Percentiles rank a stretch among this genome's conserved stretches.
Evolutionary conservation across 2,329 filamentous ascomycete species (phyloP).

Genomic region (Fusarium miscanthi): DNA sequence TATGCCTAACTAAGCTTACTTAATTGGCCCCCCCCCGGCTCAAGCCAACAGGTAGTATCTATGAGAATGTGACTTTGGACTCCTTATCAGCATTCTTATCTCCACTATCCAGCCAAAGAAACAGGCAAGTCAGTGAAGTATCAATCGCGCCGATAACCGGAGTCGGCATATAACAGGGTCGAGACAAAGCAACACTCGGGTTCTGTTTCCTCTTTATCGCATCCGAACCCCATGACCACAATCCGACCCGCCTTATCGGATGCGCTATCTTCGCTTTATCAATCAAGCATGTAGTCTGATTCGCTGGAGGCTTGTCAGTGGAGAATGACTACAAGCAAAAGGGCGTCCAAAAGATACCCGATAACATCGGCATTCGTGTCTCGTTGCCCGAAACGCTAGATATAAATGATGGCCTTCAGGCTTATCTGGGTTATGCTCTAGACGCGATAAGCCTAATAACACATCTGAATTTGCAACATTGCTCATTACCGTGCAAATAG

Average conservation of each 20-base stretch:
- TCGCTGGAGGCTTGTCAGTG: conserved; percentile 2
- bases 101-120: background rate
- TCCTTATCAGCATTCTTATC: background rate
- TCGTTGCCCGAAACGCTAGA: background rate
- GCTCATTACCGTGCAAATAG: background rate
- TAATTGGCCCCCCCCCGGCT: no score
- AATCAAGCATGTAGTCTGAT: background rate
- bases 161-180: background rate
- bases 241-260: conserved; percentile 8
- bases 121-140: background rate
- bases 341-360: conserved; percentile 5
- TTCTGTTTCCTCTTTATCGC: conserved; percentile 19
- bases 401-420: conserved; percentile 9
- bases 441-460: background rate
- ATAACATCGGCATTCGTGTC: background rate
- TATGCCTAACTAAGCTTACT: no score
- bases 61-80: background rate
- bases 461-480: no score
- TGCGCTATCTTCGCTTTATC: conserved; percentile 1
- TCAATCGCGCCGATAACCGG: background rate
- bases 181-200: background rate
- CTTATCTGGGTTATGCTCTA: background rate
- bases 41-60: no score
- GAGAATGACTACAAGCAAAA: conserved; percentile 12
- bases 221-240: conserved; percentile 11